These are phyloP conservation scores for Magnaporthiopsis poae DNA, from an alignment of 2,329 filamentous ascomycete species.

Conservation along the genomic window DNA sequence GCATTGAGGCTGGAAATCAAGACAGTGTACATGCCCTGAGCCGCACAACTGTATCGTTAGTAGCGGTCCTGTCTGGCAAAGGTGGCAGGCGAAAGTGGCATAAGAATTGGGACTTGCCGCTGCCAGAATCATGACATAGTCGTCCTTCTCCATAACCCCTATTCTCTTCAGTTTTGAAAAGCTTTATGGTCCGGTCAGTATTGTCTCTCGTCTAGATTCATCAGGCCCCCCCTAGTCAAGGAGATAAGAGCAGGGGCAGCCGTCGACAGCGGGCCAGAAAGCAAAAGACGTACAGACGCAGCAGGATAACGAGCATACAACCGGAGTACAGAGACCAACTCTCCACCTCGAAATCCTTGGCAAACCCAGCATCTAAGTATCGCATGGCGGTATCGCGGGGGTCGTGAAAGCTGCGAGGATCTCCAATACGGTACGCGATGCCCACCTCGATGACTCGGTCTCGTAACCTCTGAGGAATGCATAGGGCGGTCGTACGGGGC, in stretches of 20 bases:
- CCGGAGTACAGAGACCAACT: conserved; percentile 11
- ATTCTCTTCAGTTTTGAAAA: conserved; percentile 3
- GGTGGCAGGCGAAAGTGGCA: not conserved
- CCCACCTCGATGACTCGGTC: not conserved
- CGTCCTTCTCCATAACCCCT: conserved; percentile 10
- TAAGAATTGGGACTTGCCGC: not conserved
- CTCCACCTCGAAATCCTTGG: conserved; percentile 9
- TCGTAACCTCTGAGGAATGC: not conserved
- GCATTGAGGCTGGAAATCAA: conserved; percentile 31
- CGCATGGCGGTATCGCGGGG: conserved; percentile 5
- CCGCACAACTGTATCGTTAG: not conserved
- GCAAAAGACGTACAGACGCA: conserved; percentile 7
- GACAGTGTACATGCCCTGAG: conserved; percentile 24
- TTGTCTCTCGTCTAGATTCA: not conserved
- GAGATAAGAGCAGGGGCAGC: too few species aligned
- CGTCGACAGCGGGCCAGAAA: not conserved
- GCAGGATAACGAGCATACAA: conserved; percentile 8
- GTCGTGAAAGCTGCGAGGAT: not conserved
- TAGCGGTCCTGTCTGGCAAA: not conserved
- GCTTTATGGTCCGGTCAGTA: not conserved
- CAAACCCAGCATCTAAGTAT: conserved; percentile 7
- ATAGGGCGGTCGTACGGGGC: not conserved
- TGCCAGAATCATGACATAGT: conserved; percentile 12
- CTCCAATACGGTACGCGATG: not conserved
- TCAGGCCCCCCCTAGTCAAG: too few species aligned